Percentiles rank a stretch among this genome's conserved stretches.
Conservation (phyloP, 345 rosid species). For the Gossypium arboreum region DNA sequence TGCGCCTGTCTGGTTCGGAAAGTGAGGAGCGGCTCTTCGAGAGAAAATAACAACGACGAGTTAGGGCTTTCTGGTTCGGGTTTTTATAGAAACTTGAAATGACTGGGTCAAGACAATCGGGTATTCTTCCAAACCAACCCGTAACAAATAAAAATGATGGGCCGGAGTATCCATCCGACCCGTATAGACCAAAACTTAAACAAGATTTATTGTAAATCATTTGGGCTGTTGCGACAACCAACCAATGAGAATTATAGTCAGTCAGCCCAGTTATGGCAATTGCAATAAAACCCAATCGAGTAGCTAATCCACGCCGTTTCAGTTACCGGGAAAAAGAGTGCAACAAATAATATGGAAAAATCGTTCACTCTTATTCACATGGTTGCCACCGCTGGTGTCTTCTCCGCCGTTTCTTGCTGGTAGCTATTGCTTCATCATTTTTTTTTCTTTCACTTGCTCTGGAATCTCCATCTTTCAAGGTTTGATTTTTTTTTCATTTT, state of each 20-base stretch:
- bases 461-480: neutral
- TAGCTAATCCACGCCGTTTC: neutral
- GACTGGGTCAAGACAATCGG: neutral
- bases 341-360: slow-evolving; percentile 42
- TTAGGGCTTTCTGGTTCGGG: neutral
- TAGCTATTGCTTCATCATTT: slow-evolving; percentile 14
- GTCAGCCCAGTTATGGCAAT: neutral
- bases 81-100: slow-evolving; percentile 1
- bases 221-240: neutral
- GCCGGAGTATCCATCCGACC: neutral
- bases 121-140: neutral
- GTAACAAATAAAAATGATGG: neutral
- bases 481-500: neutral
- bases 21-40: neutral
- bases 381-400: slow-evolving; percentile 63
- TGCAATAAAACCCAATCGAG: neutral
- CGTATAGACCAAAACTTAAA: too few relatives aligned
- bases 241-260: neutral
- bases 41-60: neutral
- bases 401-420: slow-evolving; percentile 86
- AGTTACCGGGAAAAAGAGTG: neutral
- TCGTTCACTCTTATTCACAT: slow-evolving; percentile 69
- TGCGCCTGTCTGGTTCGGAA: neutral
- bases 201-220: neutral
- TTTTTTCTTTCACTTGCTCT: neutral